Percentiles rank a stretch among this genome's conserved stretches.
phyloP scores from a whole-genome alignment of 768 basidiomycete genomes.

The Polyporus arcularius region DNA sequence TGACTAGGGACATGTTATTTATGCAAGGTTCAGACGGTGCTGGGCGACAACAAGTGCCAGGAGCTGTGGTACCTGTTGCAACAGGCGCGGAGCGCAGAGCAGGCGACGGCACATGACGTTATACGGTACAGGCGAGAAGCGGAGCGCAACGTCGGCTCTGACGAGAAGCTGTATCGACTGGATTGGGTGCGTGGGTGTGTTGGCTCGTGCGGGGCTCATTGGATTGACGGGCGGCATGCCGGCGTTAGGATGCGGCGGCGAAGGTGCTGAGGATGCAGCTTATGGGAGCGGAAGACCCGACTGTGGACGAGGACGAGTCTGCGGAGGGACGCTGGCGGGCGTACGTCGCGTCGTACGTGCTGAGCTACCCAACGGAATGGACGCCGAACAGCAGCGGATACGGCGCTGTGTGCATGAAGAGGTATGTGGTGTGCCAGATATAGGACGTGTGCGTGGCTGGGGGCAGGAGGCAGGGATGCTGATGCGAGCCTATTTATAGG shows the following conservation, averaged over 20 bases:
- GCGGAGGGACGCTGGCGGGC: conserved; percentile 64
- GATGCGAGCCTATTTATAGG: conserved; percentile 51
- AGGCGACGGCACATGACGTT: conserved; percentile 58
- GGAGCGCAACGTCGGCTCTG: conserved; percentile 70
- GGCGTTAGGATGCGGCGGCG: conserved; percentile 49
- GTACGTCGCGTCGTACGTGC: conserved; percentile 73
- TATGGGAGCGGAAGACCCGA: conserved; percentile 63
- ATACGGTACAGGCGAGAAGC: conserved; percentile 81
- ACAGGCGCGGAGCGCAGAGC: conserved; percentile 54
- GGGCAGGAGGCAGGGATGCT: conserved; percentile 16
- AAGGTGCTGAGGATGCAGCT: conserved; percentile 64
- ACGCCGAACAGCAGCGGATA: conserved; percentile 40
- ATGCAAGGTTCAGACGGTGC: conserved; percentile 79
- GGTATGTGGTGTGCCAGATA: conserved; percentile 42
- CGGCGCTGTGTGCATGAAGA: conserved; percentile 54
- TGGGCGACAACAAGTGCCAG: conserved; percentile 83
- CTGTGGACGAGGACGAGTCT: conserved; percentile 55
- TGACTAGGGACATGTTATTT: conserved; percentile 6
- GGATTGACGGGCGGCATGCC: conserved; percentile 8
- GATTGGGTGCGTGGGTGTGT: conserved; percentile 65
- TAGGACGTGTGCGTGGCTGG: conserved; percentile 10
- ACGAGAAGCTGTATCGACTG: conserved; percentile 76
- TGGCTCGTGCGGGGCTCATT: neutral
- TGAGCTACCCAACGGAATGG: conserved; percentile 76
- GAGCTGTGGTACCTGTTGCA: conserved; percentile 81